Base-by-base conservation (phyloP, 768 basidiomycete species). In the Suillus alpinus region DNA sequence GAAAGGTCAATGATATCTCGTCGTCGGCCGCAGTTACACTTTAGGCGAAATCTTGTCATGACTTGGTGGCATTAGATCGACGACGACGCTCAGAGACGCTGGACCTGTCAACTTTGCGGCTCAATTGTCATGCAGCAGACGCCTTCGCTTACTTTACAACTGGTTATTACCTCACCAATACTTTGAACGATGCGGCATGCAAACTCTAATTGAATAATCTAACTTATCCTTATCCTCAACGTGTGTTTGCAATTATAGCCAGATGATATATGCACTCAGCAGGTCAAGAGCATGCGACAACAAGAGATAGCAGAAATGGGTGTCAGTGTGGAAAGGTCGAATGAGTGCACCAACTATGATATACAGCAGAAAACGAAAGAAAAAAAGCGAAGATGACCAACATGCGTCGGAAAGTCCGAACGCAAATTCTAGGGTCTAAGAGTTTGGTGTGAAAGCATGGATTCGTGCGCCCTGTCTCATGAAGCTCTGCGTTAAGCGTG, bases 401-500 rank as follows among this genome's bases (percentile, higher is more conserved):
- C 49, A 41, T 32, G 40, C 55, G 59, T 49, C 64, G 20, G 61
- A 44, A 46, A 39, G 51, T 59, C 65, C 63, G 43, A 64, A 58
- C 61, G 37, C 55, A 53, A 36, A 50, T 40, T 73, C 73, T 72
- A 71, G 61, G 53, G 46, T 74, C 73, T 74, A 75, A 49, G 71
- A 66, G 61, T 65, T 75, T 56, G 79, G 75, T 63, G 77, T 76
- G 74, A 81, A 78, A 61, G 82, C 80, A 70, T 82, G 82, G 72
- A 84, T 82, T 65, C 80, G 80, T 59, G 84, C 82, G 47, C 81
- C 82, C 70, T 87, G 85, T 58, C 81, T 73, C 65, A 84, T 70
- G 59, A 87, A 86, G 67, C 79, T 84, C 63, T 83, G 78, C 50
- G 85, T 86, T 43, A 87, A 74, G 26, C 78, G 78, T 46, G 85